A percentile compares a stretch with the other conserved stretches of the same genome.
Evolutionary conservation across 768 basidiomycete genomes (phyloP).

Genomic region (Lentinula boryana): DNA sequence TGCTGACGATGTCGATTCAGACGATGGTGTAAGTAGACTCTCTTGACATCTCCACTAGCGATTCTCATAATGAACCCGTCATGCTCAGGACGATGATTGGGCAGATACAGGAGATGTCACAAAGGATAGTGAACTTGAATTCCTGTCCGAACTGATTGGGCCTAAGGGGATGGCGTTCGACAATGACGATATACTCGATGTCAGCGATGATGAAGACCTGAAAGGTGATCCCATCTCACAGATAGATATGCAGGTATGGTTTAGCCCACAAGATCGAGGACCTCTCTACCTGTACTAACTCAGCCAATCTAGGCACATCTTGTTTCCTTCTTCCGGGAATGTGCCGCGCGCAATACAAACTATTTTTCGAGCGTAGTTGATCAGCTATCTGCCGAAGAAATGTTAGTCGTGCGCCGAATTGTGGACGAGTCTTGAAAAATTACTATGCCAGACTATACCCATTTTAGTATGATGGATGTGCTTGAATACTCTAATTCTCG

Average conservation of each 20-base stretch:
- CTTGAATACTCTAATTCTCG: not conserved
- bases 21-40: slow-evolving; percentile 58
- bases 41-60: not conserved
- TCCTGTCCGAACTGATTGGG: slow-evolving; percentile 79
- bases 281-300: not conserved
- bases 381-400: slow-evolving; percentile 67
- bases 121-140: slow-evolving; percentile 75
- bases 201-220: slow-evolving; percentile 82
- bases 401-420: slow-evolving; percentile 52
- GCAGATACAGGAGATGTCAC: slow-evolving; percentile 73
- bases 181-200: slow-evolving; percentile 70
- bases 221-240: slow-evolving; percentile 80
- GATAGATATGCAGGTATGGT: slow-evolving; percentile 66
- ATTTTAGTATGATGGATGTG: not conserved
- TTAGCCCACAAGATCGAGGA: not conserved
- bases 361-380: slow-evolving; percentile 60
- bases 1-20: slow-evolving; percentile 55
- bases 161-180: slow-evolving; percentile 69
- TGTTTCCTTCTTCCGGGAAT: slow-evolving; percentile 64
- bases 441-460: slow-evolving; percentile 61
- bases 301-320: slow-evolving; percentile 49
- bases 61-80: not conserved
- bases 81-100: slow-evolving; percentile 82
- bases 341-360: slow-evolving; percentile 53
- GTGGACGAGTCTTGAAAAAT: slow-evolving; percentile 29